phyloP scores from a whole-genome alignment of 768 basidiomycete genomes.

The Infundibulicybe gibba region DNA sequence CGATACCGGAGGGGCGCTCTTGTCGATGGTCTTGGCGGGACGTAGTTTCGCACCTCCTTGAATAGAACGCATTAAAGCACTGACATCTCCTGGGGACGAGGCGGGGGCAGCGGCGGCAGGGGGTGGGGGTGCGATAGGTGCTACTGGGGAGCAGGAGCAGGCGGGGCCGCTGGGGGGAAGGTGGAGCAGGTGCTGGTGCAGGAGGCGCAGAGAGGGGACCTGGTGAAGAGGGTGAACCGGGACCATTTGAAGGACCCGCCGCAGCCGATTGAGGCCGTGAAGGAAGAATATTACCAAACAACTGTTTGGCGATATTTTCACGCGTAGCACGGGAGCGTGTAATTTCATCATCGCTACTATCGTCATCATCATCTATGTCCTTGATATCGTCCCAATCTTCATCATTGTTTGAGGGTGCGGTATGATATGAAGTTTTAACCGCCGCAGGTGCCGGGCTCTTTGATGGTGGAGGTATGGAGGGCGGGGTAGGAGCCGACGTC shows the following conservation, averaged over 20 bases:
- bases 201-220: conserved; percentile 21
- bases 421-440: conserved; percentile 56
- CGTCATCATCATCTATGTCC: conserved; percentile 65
- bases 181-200: conserved; percentile 24
- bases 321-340: conserved; percentile 60
- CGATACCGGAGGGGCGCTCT: conserved; percentile 62
- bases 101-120: conserved; percentile 10
- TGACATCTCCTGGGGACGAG: conserved; percentile 41
- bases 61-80: conserved; percentile 76
- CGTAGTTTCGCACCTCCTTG: conserved; percentile 69
- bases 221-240: conserved; percentile 33
- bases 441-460: conserved; percentile 54
- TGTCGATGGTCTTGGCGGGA: conserved; percentile 81
- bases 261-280: conserved; percentile 56
- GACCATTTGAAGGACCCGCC: conserved; percentile 47
- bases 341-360: conserved; percentile 79
- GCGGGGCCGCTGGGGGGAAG: conserved; percentile 24
- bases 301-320: conserved; percentile 67
- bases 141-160: conserved; percentile 17
- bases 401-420: conserved; percentile 44
- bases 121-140: conserved; percentile 27
- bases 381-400: conserved; percentile 85
- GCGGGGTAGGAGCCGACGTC: conserved; percentile 31
- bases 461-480: conserved; percentile 31
- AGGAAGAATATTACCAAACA: conserved; percentile 75